Conservation (phyloP, 768 basidiomycete genomes). For the Psilocybe cyanescens region DNA sequence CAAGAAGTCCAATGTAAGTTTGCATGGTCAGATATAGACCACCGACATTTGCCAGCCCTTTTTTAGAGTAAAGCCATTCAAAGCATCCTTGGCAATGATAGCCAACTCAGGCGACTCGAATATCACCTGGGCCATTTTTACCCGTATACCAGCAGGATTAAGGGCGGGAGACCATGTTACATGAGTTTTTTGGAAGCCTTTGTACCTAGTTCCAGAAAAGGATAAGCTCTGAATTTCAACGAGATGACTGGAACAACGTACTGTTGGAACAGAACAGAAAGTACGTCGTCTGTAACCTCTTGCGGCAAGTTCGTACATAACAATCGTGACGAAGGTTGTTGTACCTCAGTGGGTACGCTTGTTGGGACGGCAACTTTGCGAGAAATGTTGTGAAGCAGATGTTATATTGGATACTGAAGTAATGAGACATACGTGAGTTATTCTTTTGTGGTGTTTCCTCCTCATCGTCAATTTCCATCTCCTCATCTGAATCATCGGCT, state of each 20-base stretch:
- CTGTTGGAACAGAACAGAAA: slow-evolving; percentile 92
- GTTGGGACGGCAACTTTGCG: slow-evolving; percentile 38
- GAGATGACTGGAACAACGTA: slow-evolving; percentile 44
- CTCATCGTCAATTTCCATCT: slow-evolving; percentile 95
- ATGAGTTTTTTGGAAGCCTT: slow-evolving; percentile 76
- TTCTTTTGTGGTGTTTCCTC: slow-evolving; percentile 57
- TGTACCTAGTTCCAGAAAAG: slow-evolving; percentile 57
- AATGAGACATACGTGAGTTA: slow-evolving; percentile 50
- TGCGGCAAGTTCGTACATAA: slow-evolving; percentile 87
- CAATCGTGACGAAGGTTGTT: slow-evolving; percentile 63
- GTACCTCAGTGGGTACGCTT: slow-evolving; percentile 49
- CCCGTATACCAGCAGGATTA: slow-evolving; percentile 62
- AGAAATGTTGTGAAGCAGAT: slow-evolving; percentile 33
- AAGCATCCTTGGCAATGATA: slow-evolving; percentile 74
- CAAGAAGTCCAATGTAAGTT: slow-evolving; percentile 3
- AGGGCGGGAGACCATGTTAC: slow-evolving; percentile 73
- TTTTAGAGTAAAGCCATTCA: slow-evolving; percentile 88
- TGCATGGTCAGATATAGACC: slow-evolving; percentile 53
- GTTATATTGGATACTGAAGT: slow-evolving; percentile 27
- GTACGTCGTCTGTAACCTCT: slow-evolving; percentile 87
- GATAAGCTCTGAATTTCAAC: not conserved
- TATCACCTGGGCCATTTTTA: slow-evolving; percentile 80
- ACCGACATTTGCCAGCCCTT: slow-evolving; percentile 87
- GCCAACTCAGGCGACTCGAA: slow-evolving; percentile 82
- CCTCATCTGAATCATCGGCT: slow-evolving; percentile 66